Conservation (phyloP, 306 rosid genomes). For the Lotus japonicus region DNA sequence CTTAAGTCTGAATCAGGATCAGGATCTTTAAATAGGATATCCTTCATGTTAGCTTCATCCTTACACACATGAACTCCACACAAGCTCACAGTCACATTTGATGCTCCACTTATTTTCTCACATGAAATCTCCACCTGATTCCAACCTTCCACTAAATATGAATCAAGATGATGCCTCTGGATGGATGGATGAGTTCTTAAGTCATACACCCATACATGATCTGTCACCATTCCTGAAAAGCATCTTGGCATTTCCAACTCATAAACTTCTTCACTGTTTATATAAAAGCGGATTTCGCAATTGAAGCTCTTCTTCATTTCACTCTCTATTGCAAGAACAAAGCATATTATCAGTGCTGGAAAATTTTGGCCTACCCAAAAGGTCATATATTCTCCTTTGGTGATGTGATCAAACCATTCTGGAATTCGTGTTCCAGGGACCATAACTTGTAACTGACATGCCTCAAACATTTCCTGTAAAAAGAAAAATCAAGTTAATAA, state of each 20-base stretch:
- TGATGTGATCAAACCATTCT: neutral
- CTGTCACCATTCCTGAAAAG: neutral
- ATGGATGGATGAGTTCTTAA: neutral
- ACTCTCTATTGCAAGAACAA: neutral
- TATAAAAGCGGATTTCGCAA: conserved; percentile 18
- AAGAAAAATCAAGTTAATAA: neutral
- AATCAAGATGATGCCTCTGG: neutral
- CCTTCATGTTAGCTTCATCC: neutral
- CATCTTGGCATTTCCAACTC: conserved; percentile 6
- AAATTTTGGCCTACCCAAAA: conserved; percentile 22
- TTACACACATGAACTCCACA: neutral
- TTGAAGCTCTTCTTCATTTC: neutral
- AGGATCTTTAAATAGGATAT: conserved; percentile 20
- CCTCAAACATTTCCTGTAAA: conserved; percentile 11
- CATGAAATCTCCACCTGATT: conserved; percentile 27
- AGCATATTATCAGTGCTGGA: conserved; percentile 19
- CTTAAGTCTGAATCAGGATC: neutral
- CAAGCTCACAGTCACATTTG: conserved; percentile 26
- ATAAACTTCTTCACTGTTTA: conserved; percentile 16
- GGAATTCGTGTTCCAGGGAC: conserved; percentile 23
- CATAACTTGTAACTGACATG: neutral
- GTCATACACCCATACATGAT: conserved; percentile 30
- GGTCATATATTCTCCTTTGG: neutral
- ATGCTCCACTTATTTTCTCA: neutral
- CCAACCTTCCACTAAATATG: conserved; percentile 16